Evolutionary conservation across 371 early-diverging fungal genomes (phyloP), one percentile per base, ranked within the genome.

Genomic region (Zychaea mexicana): DNA sequence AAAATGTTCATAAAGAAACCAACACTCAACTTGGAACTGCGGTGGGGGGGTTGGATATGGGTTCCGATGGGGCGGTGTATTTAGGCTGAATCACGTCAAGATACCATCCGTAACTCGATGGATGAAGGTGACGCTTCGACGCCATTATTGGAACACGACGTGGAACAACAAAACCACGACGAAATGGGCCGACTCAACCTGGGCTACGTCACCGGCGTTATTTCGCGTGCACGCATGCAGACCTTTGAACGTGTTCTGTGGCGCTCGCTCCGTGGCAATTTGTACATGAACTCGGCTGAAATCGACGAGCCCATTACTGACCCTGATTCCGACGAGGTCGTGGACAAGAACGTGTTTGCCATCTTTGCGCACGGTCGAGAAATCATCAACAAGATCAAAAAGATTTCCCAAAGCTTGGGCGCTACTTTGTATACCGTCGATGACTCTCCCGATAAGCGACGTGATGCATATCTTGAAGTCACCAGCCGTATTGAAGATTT

Each of bases 361-460:
- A 94, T 97, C 71, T 99, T 97, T 86, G 96, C 96, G 32, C 98
- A 98, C 70, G 99, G 99, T 65, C 85, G 82, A 56, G 94, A 94
- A 71, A 85, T 96, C 64, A 81, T 96, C 36, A 84, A 86, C 69
- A 96, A 96, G 72, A 95, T 96, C 64, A 87, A 85, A 60, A 97
- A 96, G 87, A 95, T 98, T 45, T 89, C 96, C 39, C 96, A 98
- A 71, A 90, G 93, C 59, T 79, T 98, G 75, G 99, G 99, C 19
- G 98, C 94, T 47, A 97, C 97, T 17, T 81, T 98, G 33, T 98
- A 98, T 77, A 84, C 87, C 7, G 90, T 98, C 52, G 94, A 95
- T 66, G 89, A 91, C 45, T 85, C 86, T 57, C 67, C 88, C 17
- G 95, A 94, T 61, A 91, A 92, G 61, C 92, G 99, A 57, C 87